Percentiles rank a stretch among this genome's conserved stretches.
These are phyloP conservation scores for Hyaloperonospora arabidopsidis DNA, from an alignment of 352 stramenopile species.

Conservation along the genomic window DNA sequence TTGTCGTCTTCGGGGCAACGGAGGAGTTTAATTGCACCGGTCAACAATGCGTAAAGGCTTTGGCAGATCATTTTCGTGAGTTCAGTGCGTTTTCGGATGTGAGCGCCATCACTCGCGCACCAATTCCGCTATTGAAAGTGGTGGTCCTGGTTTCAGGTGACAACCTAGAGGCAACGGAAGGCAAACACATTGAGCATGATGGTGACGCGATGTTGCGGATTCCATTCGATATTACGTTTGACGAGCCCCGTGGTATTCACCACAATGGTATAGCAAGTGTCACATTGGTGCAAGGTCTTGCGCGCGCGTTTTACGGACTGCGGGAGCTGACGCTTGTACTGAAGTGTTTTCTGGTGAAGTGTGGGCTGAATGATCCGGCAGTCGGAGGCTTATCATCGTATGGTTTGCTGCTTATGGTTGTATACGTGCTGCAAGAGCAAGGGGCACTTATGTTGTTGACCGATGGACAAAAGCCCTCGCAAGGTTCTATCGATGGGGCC, in stretches of 20 bases:
- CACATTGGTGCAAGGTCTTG: slow-evolving; percentile 56
- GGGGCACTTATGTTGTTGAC: slow-evolving; percentile 30
- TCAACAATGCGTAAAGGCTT: slow-evolving; percentile 45
- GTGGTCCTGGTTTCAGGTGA: slow-evolving; percentile 37
- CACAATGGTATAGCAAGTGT: slow-evolving; percentile 77
- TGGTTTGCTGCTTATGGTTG: slow-evolving; percentile 74
- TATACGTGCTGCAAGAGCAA: slow-evolving; percentile 61
- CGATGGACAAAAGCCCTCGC: slow-evolving; percentile 11
- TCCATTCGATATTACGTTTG: slow-evolving; percentile 81
- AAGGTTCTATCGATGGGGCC: slow-evolving; percentile 11
- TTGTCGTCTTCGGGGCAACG: slow-evolving; percentile 69
- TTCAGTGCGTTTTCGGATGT: slow-evolving; percentile 39
- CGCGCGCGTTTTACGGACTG: slow-evolving; percentile 65
- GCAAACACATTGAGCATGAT: not conserved
- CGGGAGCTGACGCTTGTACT: slow-evolving; percentile 80
- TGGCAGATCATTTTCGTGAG: slow-evolving; percentile 24
- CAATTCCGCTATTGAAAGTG: slow-evolving; percentile 73
- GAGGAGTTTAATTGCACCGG: slow-evolving; percentile 35
- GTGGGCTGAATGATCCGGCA: slow-evolving; percentile 85
- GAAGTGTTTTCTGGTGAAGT: slow-evolving; percentile 86
- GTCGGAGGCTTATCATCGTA: slow-evolving; percentile 87
- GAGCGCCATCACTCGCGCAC: slow-evolving; percentile 62
- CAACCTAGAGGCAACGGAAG: slow-evolving; percentile 1
- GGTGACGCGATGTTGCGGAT: slow-evolving; percentile 26
- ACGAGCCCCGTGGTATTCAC: slow-evolving; percentile 42